phyloP scores from a whole-genome alignment of 1,284 basidiomycete genomes.

The Cystobasidium slooffiae region DNA sequence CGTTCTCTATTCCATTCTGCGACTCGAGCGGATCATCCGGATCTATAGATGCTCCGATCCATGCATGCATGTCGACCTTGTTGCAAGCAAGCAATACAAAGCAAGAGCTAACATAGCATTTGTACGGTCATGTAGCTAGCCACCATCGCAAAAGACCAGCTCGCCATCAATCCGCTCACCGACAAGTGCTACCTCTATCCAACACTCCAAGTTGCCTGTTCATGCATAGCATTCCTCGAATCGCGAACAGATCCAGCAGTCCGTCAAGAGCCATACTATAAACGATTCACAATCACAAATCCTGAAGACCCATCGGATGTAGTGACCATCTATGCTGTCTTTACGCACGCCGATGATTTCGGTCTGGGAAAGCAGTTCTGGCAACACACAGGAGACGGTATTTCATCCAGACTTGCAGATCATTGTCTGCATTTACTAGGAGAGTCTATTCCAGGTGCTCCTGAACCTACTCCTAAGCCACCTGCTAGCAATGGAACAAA shows the following conservation, averaged over 20 bases:
- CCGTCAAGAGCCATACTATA: constrained; percentile 70
- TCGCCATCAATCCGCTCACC: constrained; percentile 60
- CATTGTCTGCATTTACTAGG: constrained; percentile 73
- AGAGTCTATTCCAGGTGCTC: constrained; percentile 16
- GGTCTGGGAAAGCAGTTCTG: constrained; percentile 86
- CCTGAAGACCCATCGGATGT: constrained; percentile 58
- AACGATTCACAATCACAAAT: constrained; percentile 48
- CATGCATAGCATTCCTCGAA: constrained; percentile 76
- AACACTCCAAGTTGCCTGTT: constrained; percentile 70
- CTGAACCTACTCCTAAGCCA: constrained; percentile 8
- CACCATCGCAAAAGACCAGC: constrained; percentile 73
- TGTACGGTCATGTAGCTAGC: constrained; percentile 66
- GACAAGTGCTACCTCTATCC: constrained; percentile 81
- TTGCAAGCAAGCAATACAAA: neutral
- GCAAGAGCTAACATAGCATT: too few relatives aligned
- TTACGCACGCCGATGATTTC: constrained; percentile 70
- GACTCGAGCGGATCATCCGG: neutral
- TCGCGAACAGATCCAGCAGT: constrained; percentile 60
- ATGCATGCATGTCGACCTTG: neutral
- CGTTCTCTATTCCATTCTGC: neutral
- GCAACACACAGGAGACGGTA: constrained; percentile 91
- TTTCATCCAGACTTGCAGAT: constrained; percentile 86
- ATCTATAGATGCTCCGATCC: neutral
- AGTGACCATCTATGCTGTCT: constrained; percentile 69
- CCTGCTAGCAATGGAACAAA: constrained; percentile 3